Evolutionary conservation across 2,329 filamentous ascomycete species (phyloP).

Genomic region (Alternaria arbusti): DNA sequence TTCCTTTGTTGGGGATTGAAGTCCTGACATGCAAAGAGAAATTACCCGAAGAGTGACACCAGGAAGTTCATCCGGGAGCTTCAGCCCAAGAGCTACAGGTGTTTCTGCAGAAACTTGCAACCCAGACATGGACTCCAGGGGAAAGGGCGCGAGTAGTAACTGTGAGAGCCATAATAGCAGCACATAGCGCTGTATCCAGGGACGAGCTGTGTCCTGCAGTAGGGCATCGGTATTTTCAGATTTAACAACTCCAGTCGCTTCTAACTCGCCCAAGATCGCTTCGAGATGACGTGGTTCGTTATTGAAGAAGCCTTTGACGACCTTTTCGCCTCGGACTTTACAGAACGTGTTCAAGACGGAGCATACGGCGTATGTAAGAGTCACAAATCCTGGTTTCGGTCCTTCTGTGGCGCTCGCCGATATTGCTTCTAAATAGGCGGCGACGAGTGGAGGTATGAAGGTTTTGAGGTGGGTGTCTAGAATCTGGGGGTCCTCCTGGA

Average conservation of each 20-base stretch:
- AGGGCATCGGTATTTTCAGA: conserved; percentile 18
- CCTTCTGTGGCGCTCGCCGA: conserved; percentile 39
- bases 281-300: conserved; percentile 89
- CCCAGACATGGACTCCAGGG: conserved; percentile 81
- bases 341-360: conserved; percentile 86
- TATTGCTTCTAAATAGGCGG: conserved; percentile 75
- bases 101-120: conserved; percentile 40
- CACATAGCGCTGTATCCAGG: conserved; percentile 89
- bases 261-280: conserved; percentile 75
- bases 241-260: conserved; percentile 57
- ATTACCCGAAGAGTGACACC: conserved; percentile 74
- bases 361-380: conserved; percentile 66
- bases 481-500: conserved; percentile 94
- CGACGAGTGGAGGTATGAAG: conserved; percentile 76
- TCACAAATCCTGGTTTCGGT: conserved; percentile 32
- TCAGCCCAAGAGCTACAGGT: conserved; percentile 51
- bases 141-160: conserved; percentile 76
- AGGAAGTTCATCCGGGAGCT: conserved; percentile 68
- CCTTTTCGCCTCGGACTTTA: conserved; percentile 92
- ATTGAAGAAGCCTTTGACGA: conserved; percentile 87
- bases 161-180: conserved; percentile 78
- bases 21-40: conserved; percentile 72
- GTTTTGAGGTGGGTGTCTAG: conserved; percentile 81
- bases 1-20: conserved; percentile 82
- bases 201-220: conserved; percentile 25